Base-by-base conservation (phyloP, 2,329 filamentous ascomycete genomes). In the Venturia asperata region DNA sequence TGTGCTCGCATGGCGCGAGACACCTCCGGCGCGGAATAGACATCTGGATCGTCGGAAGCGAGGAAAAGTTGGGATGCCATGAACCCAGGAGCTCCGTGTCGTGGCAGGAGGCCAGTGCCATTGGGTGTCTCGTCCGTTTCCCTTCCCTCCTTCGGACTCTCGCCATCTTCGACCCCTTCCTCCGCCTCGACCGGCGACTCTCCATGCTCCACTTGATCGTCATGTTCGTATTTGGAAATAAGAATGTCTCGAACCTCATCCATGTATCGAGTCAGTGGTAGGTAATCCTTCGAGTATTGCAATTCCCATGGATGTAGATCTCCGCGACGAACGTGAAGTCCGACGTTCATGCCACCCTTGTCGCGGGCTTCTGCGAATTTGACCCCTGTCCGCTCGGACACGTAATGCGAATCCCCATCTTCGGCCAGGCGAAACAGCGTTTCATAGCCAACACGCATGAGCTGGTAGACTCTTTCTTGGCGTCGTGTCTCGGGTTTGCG, bases 31-130 rank as follows among this genome's bases (percentile, higher is more conserved):
- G 85, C 79, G 27, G 84, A 80, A 71, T 90, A 88, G 30, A 94
- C 85, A 64, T 86, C 84, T 0, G 91, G 90, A 71, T 96, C 91
- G 72, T 96, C 91, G 0, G 90, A 92, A 5, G 91, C 90, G 34
- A 95, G 73, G 1, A 95, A 74, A 47, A 90, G 74, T 30, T 73
- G 75, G 65, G 78, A 66, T n/a, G 60, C 65, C 45, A 55, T 52
- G 11, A 67, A 34, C 19, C 66, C 66, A 21, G 66, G 65, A 1
- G 65, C 45, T 11, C 65, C 65, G 34, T 67, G 66, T 10, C 66
- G 65, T 17, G 60, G 64, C 13, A 41, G 5, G 2, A 66, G 61
- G 37, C 61, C 64, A 10, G 41, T 61, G 21, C 52, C 63, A 27
- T 66, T 66, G 13, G 27, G 24, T 17, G n/a, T 61, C 34, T n/a